Conservation (phyloP, 345 rosid species). For the Balakata baccata region DNA sequence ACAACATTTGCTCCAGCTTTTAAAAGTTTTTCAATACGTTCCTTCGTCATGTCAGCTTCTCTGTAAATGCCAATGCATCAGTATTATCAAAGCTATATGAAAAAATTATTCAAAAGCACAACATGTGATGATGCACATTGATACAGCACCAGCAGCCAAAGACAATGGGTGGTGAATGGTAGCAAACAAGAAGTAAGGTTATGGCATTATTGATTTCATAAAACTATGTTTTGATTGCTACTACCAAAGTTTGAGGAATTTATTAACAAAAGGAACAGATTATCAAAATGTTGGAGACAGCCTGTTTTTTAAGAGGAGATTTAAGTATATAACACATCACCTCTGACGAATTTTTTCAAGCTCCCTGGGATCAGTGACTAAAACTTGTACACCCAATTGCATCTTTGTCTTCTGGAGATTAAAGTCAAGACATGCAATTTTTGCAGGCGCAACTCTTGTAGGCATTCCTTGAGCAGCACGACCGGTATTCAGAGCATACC, state of each 20-base stretch:
- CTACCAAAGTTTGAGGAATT: background rate
- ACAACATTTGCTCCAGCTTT: constrained; percentile 98
- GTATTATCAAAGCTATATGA: constrained; percentile 15
- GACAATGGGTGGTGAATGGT: background rate
- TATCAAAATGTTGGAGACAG: background rate
- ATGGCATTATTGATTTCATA: background rate
- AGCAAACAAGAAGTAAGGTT: background rate
- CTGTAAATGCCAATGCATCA: constrained; percentile 41
- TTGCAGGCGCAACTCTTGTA: constrained; percentile 78
- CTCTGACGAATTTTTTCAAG: constrained; percentile 96
- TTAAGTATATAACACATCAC: constrained; percentile 27
- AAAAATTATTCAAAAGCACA: background rate
- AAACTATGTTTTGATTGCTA: background rate
- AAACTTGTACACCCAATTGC: constrained; percentile 94
- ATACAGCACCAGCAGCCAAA: background rate
- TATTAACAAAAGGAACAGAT: background rate
- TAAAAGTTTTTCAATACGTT: constrained; percentile 85
- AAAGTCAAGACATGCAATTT: constrained; percentile 92
- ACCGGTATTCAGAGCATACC: constrained; percentile 88
- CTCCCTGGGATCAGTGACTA: constrained; percentile 93
- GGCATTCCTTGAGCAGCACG: constrained; percentile 99
- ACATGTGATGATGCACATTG: background rate
- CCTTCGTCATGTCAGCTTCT: constrained; percentile 96
- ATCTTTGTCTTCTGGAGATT: constrained; percentile 95
- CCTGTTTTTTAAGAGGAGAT: background rate